phyloP scores from a whole-genome alignment of 257 asterid species.

The Forsythia viridissima region DNA sequence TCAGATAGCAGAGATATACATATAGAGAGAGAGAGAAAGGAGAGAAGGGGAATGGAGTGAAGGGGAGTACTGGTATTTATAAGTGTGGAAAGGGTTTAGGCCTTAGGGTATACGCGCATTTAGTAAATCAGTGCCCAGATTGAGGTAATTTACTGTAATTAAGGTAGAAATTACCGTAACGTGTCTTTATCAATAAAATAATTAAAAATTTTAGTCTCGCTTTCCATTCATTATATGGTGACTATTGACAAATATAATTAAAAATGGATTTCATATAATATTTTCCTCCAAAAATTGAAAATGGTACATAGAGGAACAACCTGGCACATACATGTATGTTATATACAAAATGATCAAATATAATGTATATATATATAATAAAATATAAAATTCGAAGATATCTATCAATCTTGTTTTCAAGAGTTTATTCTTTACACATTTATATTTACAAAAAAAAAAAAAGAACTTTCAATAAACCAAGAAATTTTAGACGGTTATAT shows the following conservation, averaged over 20 bases:
- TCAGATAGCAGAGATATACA: neutral
- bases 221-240: neutral
- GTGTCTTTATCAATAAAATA: constrained; percentile 9
- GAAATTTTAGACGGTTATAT: no score
- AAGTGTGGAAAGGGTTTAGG: constrained; percentile 29
- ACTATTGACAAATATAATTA: neutral
- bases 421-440: no score
- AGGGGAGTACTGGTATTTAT: constrained; percentile 24
- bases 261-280: no score
- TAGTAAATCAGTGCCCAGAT: neutral
- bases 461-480: no score
- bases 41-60: neutral
- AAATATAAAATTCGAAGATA: no score
- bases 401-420: no score
- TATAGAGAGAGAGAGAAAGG: constrained; percentile 12
- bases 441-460: no score
- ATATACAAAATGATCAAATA: no score
- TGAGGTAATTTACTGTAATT: constrained; percentile 13
- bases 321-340: no score
- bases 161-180: constrained; percentile 17
- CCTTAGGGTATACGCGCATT: neutral
- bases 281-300: no score
- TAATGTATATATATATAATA: no score
- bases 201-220: neutral
- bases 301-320: no score